These are phyloP conservation scores for Nepenthes mirabilis DNA, from an alignment of 148 eudicot species.

Conservation along the genomic window DNA sequence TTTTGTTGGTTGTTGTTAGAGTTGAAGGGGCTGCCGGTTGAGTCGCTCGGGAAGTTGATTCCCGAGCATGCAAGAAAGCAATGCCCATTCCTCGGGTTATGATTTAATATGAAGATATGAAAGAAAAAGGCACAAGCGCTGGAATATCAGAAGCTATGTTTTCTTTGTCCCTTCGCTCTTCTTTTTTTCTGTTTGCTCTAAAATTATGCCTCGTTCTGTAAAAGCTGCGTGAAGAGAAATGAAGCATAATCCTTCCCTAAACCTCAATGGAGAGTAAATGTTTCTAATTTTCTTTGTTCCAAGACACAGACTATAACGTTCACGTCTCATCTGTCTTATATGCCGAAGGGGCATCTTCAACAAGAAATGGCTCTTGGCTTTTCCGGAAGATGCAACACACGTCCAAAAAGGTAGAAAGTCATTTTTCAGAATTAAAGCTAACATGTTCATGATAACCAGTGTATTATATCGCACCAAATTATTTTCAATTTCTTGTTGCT, in stretches of 20 bases:
- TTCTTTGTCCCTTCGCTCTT: conserved; percentile 6
- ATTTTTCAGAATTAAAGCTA: too few relatives aligned
- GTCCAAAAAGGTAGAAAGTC: too few relatives aligned
- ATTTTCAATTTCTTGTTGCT: too few relatives aligned
- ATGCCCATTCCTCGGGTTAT: conserved; percentile 34
- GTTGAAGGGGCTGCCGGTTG: conserved; percentile 46
- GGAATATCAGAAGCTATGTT: conserved; percentile 15
- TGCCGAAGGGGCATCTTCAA: too few relatives aligned
- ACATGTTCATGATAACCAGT: too few relatives aligned
- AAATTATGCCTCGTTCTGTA: conserved; percentile 1
- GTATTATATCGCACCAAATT: too few relatives aligned
- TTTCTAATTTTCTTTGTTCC: too few relatives aligned
- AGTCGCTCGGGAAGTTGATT: conserved; percentile 31
- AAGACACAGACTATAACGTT: too few relatives aligned
- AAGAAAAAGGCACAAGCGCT: not conserved
- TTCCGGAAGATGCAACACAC: too few relatives aligned
- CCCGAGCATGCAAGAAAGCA: conserved; percentile 61
- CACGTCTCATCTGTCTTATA: too few relatives aligned
- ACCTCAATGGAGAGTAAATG: not conserved
- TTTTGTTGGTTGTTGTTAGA: conserved; percentile 14
- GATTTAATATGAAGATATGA: conserved; percentile 1
- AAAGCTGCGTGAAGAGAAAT: conserved; percentile 7
- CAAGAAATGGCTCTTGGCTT: too few relatives aligned
- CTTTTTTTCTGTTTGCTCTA: not conserved
- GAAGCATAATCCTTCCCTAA: conserved; percentile 1